phyloP scores from a whole-genome alignment of 1,284 basidiomycete species.

The Ganoderma leucocontextum region DNA sequence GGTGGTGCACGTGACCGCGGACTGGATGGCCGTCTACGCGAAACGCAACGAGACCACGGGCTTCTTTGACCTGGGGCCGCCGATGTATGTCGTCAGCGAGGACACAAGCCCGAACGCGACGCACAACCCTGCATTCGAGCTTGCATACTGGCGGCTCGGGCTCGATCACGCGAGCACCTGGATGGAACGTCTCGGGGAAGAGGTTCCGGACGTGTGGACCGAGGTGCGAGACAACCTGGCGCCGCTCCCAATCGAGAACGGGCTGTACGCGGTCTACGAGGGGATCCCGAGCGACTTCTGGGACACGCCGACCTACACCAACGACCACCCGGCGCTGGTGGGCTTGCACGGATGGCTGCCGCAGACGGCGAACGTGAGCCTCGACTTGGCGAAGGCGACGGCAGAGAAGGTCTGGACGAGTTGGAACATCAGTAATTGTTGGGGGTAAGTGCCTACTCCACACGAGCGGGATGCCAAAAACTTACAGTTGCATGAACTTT shows the following conservation, averaged over 20 bases:
- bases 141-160: slow-evolving; percentile 66
- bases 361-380: slow-evolving; percentile 54
- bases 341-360: slow-evolving; percentile 69
- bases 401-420: slow-evolving; percentile 60
- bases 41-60: slow-evolving; percentile 56
- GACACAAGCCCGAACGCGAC: slow-evolving; percentile 64
- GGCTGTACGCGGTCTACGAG: slow-evolving; percentile 63
- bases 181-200: slow-evolving; percentile 52
- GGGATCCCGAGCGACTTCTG: slow-evolving; percentile 62
- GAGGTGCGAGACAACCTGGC: slow-evolving; percentile 56
- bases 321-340: slow-evolving; percentile 65
- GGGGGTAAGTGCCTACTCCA: slow-evolving; percentile 52
- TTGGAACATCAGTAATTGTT: slow-evolving; percentile 65
- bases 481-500: background rate
- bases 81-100: slow-evolving; percentile 65
- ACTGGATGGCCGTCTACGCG: slow-evolving; percentile 68
- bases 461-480: background rate
- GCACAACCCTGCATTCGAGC: slow-evolving; percentile 62
- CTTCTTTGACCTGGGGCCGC: slow-evolving; percentile 64
- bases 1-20: slow-evolving; percentile 59
- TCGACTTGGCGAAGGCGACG: slow-evolving; percentile 55
- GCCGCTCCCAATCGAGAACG: slow-evolving; percentile 56
- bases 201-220: slow-evolving; percentile 52
- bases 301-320: slow-evolving; percentile 57
- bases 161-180: slow-evolving; percentile 57